Base-by-base conservation (phyloP, 1,284 basidiomycete genomes). In the Macrocybe sp. region DNA sequence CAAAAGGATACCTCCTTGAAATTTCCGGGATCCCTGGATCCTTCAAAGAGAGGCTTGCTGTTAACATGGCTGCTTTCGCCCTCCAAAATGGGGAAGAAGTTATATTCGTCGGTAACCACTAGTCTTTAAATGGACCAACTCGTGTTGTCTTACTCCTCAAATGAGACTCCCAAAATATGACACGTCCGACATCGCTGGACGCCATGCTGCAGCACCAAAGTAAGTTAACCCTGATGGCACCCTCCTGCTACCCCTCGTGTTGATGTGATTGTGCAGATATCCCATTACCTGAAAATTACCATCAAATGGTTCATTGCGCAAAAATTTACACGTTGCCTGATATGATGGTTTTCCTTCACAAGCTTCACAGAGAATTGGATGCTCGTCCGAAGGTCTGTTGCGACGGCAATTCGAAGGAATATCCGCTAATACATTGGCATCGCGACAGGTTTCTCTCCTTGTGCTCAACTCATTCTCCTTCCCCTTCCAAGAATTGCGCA, bases 11-110 rank as follows among this genome's bases (percentile, higher is more conserved):
- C 52, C 70, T 87, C 51, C 67, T 89, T 33, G 85, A 89, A 64
- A 66, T 89, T 56, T 85, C 83, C 40, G 85, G 86, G 1, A 82
- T 85, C 34, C 86, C 86, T 1, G 86, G 86, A 37, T 75, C 76
- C 41, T 73, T 75, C 8, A 88, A 85, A 56, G 83, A 83, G 51
- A 56, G 56, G 2, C 55, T 85, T 2, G 74, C 76, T 2, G 60
- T 75, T 7, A 69, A 73, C 46, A 69, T 85, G 43, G 70, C 75
- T 11, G 59, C 63, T 35, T 69, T 63, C 4, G 79, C 81, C 49
- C 62, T 76, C 3, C 62, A 73, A 48, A 59, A 63, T 7, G 66
- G 66, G 0, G 70, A 79, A 39, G 70, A 73, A 32, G 73, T 83
- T 8, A 60, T 89, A 16, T 81, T 87, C 53, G 66, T 83, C 52